Percentiles rank a stretch among this genome's conserved stretches.
These are phyloP conservation scores for Pythium dissotocum DNA, from an alignment of 352 stramenopile genomes.

Conservation along the genomic window DNA sequence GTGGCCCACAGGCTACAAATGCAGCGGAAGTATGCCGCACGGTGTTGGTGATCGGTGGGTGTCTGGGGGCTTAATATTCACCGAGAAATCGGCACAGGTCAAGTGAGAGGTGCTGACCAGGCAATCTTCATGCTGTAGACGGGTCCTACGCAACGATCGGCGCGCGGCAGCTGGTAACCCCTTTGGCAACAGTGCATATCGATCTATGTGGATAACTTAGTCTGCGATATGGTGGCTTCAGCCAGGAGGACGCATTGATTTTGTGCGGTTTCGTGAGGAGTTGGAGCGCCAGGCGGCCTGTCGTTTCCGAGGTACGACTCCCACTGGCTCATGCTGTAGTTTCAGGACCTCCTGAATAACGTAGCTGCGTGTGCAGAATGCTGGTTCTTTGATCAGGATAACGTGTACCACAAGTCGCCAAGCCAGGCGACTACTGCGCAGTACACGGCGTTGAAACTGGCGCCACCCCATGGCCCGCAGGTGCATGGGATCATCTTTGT, in stretches of 20 bases:
- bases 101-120: not conserved
- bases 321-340: not conserved
- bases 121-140: constrained; percentile 16
- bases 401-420: constrained; percentile 38
- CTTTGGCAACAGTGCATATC: too few species aligned
- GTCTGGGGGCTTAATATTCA: not conserved
- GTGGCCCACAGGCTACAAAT: not conserved
- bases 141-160: constrained; percentile 22
- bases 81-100: not conserved
- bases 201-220: not conserved
- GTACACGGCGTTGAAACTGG: constrained; percentile 73
- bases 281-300: constrained; percentile 50
- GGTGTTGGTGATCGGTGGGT: constrained; percentile 69
- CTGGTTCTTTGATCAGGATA: constrained; percentile 88
- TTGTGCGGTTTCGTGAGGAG: constrained; percentile 60
- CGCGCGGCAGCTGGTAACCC: not conserved
- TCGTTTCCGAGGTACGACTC: constrained; percentile 50
- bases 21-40: constrained; percentile 38
- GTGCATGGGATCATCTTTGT: constrained; percentile 22
- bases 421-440: constrained; percentile 40
- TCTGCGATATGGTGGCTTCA: constrained; percentile 4
- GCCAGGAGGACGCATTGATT: constrained; percentile 66
- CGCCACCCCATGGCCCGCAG: constrained; percentile 72
- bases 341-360: not conserved
- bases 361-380: constrained; percentile 49